phyloP scores from a whole-genome alignment of 192 early-diverging fungal species.

The Rhizophagus sp. region DNA sequence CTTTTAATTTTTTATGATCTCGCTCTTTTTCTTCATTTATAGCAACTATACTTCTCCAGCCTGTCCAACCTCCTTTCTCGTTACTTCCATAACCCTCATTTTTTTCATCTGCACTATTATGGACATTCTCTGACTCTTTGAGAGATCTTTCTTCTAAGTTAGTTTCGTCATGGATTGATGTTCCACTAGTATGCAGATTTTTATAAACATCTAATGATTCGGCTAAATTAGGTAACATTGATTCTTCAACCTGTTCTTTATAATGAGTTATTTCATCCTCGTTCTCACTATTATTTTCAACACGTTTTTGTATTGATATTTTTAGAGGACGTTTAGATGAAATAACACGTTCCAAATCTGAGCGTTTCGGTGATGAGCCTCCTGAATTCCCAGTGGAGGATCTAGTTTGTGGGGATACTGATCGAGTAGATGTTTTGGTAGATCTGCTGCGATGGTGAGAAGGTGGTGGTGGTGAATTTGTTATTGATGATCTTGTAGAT shows the following conservation, averaged over 20 bases:
- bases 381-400: not conserved
- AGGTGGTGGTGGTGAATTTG: conserved; percentile 1
- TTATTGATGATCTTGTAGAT: not conserved
- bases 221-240: not conserved
- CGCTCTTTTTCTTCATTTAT: not conserved
- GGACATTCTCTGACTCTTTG: not conserved
- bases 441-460: conserved; percentile 4
- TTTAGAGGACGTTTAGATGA: conserved; percentile 14
- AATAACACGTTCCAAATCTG: conserved; percentile 2
- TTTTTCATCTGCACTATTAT: not conserved
- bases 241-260: not conserved
- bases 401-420: not conserved
- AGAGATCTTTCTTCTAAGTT: not conserved
- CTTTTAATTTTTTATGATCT: not conserved
- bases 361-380: conserved; percentile 4
- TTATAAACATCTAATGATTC: not conserved
- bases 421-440: not conserved
- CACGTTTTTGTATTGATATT: not conserved
- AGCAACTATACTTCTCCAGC: conserved; percentile 17
- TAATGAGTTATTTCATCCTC: not conserved
- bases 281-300: conserved; percentile 3
- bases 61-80: conserved; percentile 27
- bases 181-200: not conserved
- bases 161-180: not conserved
- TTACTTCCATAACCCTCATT: not conserved